phyloP scores from a whole-genome alignment of 2,329 filamentous ascomycete genomes.

The Aspergillus novoparasiticus region DNA sequence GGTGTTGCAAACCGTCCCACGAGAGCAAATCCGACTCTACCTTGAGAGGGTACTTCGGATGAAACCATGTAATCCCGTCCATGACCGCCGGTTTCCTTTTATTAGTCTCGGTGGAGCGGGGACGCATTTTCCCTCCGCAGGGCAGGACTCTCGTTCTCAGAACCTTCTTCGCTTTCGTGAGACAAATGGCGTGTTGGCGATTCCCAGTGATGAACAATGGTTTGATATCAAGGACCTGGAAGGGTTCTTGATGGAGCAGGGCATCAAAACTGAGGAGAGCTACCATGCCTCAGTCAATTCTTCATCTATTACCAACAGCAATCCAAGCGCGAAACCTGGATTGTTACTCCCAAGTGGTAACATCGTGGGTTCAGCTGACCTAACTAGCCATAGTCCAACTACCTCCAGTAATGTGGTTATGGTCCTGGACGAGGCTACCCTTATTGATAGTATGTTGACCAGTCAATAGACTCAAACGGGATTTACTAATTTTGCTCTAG shows the following conservation, averaged over 20 bases:
- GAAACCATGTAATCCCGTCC: not conserved
- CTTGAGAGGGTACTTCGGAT: not conserved
- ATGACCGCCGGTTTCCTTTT: not conserved
- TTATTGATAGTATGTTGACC: not conserved
- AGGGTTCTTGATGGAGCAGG: not conserved
- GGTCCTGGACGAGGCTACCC: not conserved
- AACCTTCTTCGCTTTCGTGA: not conserved
- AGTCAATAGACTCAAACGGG: too few species aligned
- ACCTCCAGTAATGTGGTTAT: not conserved
- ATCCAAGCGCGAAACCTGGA: not conserved
- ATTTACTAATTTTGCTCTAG: not conserved
- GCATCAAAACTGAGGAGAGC: not conserved
- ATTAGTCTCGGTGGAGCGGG: not conserved
- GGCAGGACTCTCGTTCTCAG: not conserved
- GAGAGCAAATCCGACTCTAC: not conserved
- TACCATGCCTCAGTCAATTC: not conserved
- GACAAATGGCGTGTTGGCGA: not conserved
- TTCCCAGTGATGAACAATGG: constrained; percentile 2
- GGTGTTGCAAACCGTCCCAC: not conserved
- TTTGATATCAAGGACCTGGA: not conserved
- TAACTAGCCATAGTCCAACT: not conserved
- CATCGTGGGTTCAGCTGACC: not conserved
- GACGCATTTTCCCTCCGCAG: not conserved
- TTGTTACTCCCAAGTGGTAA: not conserved
- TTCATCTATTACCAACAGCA: not conserved